phyloP scores from a whole-genome alignment of 1,284 basidiomycete species.

The Boletus mariae region DNA sequence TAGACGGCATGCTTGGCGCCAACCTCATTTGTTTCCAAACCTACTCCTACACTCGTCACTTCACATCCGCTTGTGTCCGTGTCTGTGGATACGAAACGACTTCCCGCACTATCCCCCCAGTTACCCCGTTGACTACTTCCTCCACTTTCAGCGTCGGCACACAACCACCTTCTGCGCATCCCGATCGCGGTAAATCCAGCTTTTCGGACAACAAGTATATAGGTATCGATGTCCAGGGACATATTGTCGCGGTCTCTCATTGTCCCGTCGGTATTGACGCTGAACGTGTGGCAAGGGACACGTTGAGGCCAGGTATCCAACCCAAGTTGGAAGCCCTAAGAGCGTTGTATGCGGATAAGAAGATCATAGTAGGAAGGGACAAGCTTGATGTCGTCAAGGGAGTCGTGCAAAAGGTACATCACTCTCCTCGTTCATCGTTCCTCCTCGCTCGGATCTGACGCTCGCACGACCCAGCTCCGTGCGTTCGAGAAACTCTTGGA shows the following conservation, averaged over 20 bases:
- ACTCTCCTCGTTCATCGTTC: background rate
- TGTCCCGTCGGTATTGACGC: constrained; percentile 99
- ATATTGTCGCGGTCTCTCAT: constrained; percentile 82
- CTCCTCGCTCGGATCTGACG: background rate
- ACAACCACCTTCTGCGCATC: constrained; percentile 12
- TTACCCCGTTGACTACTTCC: constrained; percentile 29
- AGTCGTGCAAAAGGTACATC: constrained; percentile 84
- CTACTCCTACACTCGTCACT: constrained; percentile 96
- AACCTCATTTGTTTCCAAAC: constrained; percentile 98
- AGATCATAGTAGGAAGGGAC: constrained; percentile 98
- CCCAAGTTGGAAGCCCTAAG: constrained; percentile 88
- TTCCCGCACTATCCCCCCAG: constrained; percentile 44
- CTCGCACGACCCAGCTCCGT: constrained; percentile 56
- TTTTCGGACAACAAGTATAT: constrained; percentile 26
- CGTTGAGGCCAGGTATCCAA: constrained; percentile 77
- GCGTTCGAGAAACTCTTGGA: constrained; percentile 94
- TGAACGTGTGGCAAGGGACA: constrained; percentile 81
- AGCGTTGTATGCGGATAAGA: constrained; percentile 91
- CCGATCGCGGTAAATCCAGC: constrained; percentile 35
- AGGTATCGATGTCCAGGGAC: constrained; percentile 90
- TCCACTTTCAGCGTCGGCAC: constrained; percentile 7
- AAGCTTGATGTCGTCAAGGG: constrained; percentile 99
- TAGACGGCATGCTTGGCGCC: constrained; percentile 97
- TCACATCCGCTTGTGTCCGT: constrained; percentile 90
- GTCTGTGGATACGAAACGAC: constrained; percentile 95